Evolutionary conservation across 108 stramenopile species (phyloP).

Genomic region (Stephanodiscus minutulus): DNA sequence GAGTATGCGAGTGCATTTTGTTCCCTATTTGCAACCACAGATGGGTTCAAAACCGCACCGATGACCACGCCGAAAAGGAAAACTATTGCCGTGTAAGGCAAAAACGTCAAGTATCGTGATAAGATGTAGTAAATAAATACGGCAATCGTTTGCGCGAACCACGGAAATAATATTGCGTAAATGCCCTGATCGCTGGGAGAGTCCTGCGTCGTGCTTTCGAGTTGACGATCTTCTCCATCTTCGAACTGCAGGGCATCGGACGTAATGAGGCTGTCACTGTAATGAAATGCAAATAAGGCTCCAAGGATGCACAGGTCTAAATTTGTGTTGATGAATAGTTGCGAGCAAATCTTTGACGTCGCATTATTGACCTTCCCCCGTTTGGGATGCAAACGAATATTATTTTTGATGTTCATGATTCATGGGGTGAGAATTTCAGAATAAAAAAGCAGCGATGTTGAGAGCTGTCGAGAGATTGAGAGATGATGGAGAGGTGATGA

Average conservation of each 20-base stretch:
- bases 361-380: too few relatives aligned
- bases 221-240: background rate
- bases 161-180: background rate
- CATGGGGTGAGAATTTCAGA: too few relatives aligned
- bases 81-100: constrained; percentile 39
- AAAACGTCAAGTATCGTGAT: constrained; percentile 12
- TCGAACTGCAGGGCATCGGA: background rate
- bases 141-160: constrained; percentile 28
- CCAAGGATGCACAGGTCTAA: background rate
- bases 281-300: background rate
- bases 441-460: too few relatives aligned
- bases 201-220: background rate
- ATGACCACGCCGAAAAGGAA: constrained; percentile 32
- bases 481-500: too few relatives aligned
- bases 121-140: constrained; percentile 28
- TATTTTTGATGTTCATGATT: too few relatives aligned
- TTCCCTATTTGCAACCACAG: background rate
- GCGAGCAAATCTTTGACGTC: too few relatives aligned
- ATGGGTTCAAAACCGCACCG: constrained; percentile 2
- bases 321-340: background rate
- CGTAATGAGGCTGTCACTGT: background rate
- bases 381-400: too few relatives aligned
- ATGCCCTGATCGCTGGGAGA: background rate
- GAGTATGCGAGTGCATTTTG: constrained; percentile 38
- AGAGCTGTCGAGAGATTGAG: too few relatives aligned